Evolutionary conservation across 2,329 filamentous ascomycete genomes (phyloP), one percentile per base, ranked within the genome.

Genomic region (Sphaerulina musiva): DNA sequence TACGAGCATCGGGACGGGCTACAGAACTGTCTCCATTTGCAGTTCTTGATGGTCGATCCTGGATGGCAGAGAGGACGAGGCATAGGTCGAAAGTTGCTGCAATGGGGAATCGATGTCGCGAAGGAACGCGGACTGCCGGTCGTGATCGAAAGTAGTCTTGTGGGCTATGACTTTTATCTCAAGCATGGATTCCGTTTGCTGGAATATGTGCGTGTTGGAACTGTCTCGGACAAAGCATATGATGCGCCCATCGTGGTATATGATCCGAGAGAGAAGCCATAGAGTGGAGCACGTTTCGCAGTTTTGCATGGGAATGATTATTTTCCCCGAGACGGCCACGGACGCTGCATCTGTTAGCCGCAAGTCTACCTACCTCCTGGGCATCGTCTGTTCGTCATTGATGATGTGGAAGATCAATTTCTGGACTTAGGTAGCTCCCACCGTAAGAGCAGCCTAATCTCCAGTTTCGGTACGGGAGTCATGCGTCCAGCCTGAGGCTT

Each of bases 161-260:
- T 53, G 14, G 60, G 56, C 12, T 54, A 60, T n/a, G 51, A 51
- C 3, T 60, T 62, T 43, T 62, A 62, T 40, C n/a, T 60, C 14
- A 60, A 56, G 48, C 44, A 60, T 34, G 58, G 60, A 11, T 60
- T 55, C 14, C 50, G 47, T 10, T 38, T 60, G 29, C 41, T 60
- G 11, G 51, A 52, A 20, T 44, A 50, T 29, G 54, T 57, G 8
- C 46, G 32, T 14, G 55, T 62, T 20, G 58, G 60, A 47, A 38
- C 56, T 20, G 51, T 59, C 31, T 54, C 56, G 8, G 60, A 59
- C 29, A 60, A 59, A 44, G 56, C 58, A 14, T 62, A 60, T 43
- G 56, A 62, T 17, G 50, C 57, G 46, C 60, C 60, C 1, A 48
- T 62, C 23, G 36, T 62, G 46, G 34, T 57, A 7, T 59, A 57